phyloP scores from a whole-genome alignment of 306 rosid species.

The Prunus mira region DNA sequence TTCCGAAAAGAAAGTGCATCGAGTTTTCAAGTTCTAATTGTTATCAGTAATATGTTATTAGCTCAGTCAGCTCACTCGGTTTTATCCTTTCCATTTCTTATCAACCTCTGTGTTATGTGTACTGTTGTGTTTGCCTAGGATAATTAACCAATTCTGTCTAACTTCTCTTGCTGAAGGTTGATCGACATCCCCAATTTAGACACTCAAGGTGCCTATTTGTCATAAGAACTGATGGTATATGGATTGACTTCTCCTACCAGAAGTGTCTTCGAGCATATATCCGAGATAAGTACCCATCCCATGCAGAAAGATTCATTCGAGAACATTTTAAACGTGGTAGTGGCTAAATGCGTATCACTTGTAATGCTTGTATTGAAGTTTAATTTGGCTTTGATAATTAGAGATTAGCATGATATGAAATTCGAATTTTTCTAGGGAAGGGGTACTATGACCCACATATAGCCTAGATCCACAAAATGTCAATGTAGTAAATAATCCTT shows the following conservation, averaged over 20 bases:
- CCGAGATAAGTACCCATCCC: slow-evolving; percentile 68
- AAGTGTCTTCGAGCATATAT: slow-evolving; percentile 78
- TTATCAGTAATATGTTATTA: too few relatives aligned
- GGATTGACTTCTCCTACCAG: slow-evolving; percentile 91
- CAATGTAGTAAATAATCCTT: slow-evolving; percentile 43
- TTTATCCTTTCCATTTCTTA: neutral
- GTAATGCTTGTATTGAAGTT: slow-evolving; percentile 21
- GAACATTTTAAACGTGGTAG: slow-evolving; percentile 79
- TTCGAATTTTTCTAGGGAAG: neutral
- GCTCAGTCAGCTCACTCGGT: neutral
- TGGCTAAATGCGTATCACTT: slow-evolving; percentile 32
- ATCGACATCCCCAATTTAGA: slow-evolving; percentile 78
- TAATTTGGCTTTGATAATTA: neutral
- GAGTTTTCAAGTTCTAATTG: neutral
- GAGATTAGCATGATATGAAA: neutral
- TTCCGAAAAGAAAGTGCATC: too few relatives aligned
- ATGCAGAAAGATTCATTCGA: slow-evolving; percentile 73
- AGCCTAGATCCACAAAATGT: slow-evolving; percentile 29
- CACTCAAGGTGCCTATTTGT: slow-evolving; percentile 80
- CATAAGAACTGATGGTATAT: slow-evolving; percentile 78
- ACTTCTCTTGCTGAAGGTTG: slow-evolving; percentile 62
- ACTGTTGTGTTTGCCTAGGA: neutral
- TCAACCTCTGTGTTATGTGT: neutral
- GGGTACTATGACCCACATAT: slow-evolving; percentile 17
- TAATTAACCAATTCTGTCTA: slow-evolving; percentile 1